Base-by-base conservation (phyloP, 2,329 filamentous ascomycete species). In the Colletotrichum salicis region DNA sequence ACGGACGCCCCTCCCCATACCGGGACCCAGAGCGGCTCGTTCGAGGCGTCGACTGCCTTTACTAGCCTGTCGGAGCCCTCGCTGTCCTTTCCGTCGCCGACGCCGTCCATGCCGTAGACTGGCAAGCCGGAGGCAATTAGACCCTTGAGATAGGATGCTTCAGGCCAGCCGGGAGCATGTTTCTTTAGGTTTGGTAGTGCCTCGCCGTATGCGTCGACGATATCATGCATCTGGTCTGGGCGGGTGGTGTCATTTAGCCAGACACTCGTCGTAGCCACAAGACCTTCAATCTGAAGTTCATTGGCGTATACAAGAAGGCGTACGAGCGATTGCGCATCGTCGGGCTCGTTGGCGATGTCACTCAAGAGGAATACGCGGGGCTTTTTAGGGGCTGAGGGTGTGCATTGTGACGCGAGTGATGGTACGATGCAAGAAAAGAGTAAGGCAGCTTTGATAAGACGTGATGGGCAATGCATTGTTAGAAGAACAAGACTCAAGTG, bases 1-100 rank as follows among this genome's bases (percentile, higher is more conserved):
- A 83, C 82, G 64, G 86, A 87, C 13, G 84, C 82, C 29, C 86
- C 86, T 13, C 85, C 86, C 86, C 86, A 88, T 73, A 79, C 81
- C 2, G 85, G 80, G 2, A 87, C 76, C 83, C 84, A 88, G 4
- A 88, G 79, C 0, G 85, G 84, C 11, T 84, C 79, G 1, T 79
- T 77, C 1, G 79, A 82, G 22, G 79, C 76, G 31, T 82, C 74
- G 8, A 85, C 80, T 5, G 80, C 79, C 3, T 82, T 76, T 22
- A 86, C 64, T 31, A 78, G 74, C 11, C 55, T 64, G 3, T 57
- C 52, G 5, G 75, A 83, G 3, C 83, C 85, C 11, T 81, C 77
- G 65, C 83, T 85, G 12, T 67, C 64, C 3, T 51, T 59, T 5
- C 52, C 71, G 37, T 84, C 82, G 1, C 66, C 59, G 35, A 63